A percentile compares a stretch with the other conserved stretches of the same genome.
Evolutionary conservation across 495 filamentous ascomycete genomes (phyloP).

Genomic region (Penicillium crystallinum): DNA sequence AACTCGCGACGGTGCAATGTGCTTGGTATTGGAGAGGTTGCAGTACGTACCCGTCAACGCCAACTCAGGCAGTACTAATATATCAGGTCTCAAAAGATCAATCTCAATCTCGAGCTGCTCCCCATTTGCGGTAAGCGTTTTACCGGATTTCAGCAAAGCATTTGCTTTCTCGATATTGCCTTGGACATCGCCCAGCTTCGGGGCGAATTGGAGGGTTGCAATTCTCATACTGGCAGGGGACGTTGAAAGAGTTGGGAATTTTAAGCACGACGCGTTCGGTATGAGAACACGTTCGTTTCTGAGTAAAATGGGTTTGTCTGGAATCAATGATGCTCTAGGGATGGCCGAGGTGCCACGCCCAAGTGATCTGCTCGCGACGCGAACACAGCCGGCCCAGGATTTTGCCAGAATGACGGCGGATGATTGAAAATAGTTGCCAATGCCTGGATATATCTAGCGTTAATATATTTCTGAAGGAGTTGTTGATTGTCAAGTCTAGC

Average conservation of each 20-base stretch:
- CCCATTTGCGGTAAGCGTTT: conserved; percentile 7
- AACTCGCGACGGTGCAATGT: too few relatives aligned
- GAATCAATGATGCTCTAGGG: background rate
- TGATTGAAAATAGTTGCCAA: background rate
- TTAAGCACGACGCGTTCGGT: too few relatives aligned
- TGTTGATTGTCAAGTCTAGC: background rate
- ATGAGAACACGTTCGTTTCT: background rate
- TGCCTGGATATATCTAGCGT: background rate
- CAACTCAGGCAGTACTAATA: conserved; percentile 82
- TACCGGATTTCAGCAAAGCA: conserved; percentile 53
- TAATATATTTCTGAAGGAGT: background rate
- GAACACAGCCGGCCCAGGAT: background rate
- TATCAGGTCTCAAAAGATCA: conserved; percentile 33
- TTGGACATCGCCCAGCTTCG: conserved; percentile 67
- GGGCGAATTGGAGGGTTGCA: conserved; percentile 74
- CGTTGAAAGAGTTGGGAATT: conserved; percentile 10
- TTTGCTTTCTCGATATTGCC: conserved; percentile 73
- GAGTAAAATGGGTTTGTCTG: background rate
- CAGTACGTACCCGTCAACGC: conserved; percentile 70
- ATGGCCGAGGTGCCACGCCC: background rate
- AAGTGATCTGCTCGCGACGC: conserved; percentile 4
- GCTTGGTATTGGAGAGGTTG: background rate
- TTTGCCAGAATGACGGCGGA: conserved; percentile 11
- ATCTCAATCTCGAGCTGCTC: conserved; percentile 14
- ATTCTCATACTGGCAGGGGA: conserved; percentile 59